Evolutionary conservation across 768 basidiomycete genomes (phyloP), one percentile per base, ranked within the genome.

Genomic region (Leccinum sublutescens): DNA sequence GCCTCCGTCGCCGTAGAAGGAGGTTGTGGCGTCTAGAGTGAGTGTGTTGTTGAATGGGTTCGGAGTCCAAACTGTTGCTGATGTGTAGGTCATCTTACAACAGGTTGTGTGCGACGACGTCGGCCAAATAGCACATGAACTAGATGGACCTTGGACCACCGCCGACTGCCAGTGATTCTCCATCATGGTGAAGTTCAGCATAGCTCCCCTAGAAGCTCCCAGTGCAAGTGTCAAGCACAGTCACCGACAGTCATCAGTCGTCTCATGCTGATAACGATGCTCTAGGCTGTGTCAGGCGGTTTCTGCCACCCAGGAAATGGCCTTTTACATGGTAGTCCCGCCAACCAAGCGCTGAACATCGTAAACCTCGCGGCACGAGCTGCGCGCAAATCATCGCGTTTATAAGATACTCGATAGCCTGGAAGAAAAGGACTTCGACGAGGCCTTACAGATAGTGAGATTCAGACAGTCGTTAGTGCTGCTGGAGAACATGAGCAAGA

Each of bases 281-380:
- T 36, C 34, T 38, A 80, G 79, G 57, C 61, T 5, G 66, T 77
- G 12, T 77, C 78, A 0, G 2, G 79, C 74, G 0, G 75, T 78
- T 0, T 14, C 67, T 36, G 69, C 72, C 0, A 64, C 79, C 6
- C 38, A 75, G 11, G 70, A 78, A 57, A 54, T 65, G 1, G 68
- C 68, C 7, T 66, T 73, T 47, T 29, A 43, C 1, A 55, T 59
- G 23, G 64, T 40, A 1, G 59, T 66, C 1, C 52, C 60, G 0
- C 68, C 67, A 0, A 1, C 58, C 69, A 4, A 33, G 60, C 68
- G 5, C 59, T 77, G 57, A 75, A 81, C 60, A 57, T 82, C 3
- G 66, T 76, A 0, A 77, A 80, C 79, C 80, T 12, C 60, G 66
- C 7, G 71, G 75, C 3, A 58, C 71, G 3, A 43, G 66, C 2